Conservation (phyloP, 2,329 filamentous ascomycete genomes). For the Trichophyton verrucosum region DNA sequence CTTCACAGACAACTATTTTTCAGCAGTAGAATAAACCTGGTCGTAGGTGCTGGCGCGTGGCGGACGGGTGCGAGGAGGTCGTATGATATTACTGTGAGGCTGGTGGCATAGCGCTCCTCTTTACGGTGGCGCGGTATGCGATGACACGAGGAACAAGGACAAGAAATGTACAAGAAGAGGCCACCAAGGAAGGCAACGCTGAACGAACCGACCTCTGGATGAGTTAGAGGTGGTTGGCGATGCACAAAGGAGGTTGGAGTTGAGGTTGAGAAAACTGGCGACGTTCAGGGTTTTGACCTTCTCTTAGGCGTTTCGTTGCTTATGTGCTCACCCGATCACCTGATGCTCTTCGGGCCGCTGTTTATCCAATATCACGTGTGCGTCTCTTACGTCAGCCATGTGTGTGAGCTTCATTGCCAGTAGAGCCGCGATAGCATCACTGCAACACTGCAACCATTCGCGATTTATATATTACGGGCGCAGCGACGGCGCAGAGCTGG, state of each 20-base stretch:
- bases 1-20: background rate
- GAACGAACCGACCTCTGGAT: no score
- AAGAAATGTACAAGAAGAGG: background rate
- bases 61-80: background rate
- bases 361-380: background rate
- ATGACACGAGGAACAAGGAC: background rate
- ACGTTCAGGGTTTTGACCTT: background rate
- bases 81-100: slow-evolving; percentile 1
- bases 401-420: background rate
- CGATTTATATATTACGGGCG: no score
- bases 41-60: background rate
- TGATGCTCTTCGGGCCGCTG: background rate
- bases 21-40: background rate
- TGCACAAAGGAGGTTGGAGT: background rate
- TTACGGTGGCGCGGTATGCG: background rate
- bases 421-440: no score
- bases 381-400: background rate
- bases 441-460: no score
- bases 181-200: no score
- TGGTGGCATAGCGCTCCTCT: background rate
- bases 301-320: background rate
- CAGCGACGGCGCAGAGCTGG: background rate
- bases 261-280: background rate
- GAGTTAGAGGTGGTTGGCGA: background rate
- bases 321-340: background rate